Base-by-base conservation (phyloP, 2,329 filamentous ascomycete species). In the Tolypocladium amazonense region DNA sequence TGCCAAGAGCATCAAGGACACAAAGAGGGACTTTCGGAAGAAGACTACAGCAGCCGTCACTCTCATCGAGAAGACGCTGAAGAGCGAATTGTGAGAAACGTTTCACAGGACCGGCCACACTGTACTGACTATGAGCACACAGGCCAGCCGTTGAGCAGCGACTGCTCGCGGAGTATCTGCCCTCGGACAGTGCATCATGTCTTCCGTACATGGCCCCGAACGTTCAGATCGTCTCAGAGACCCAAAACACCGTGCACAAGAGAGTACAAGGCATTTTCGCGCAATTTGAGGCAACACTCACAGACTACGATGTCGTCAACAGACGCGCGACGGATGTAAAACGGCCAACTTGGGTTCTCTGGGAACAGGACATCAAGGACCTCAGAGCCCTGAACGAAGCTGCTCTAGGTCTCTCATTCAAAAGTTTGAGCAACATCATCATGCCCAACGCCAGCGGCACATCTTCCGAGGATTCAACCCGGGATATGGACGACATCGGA, bases 311-410 rank as follows among this genome's bases (percentile, higher is more conserved):
- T 35, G 56, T 39, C 1, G 20, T 68, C n/a, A 66, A 62, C 52
- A 62, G 62, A 15, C 59, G 61, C 25, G 50, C 58, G 12, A 60
- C 39, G 8, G 59, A 63, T 1, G 65, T 70, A 37, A 63, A 63
- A 18, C 65, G 64, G 55, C 73, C 71, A 4, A 59, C 56, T 12
- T 68, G 66, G 62, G 65, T 69, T 61, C 69, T 65, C 4, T 76
- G 73, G 74, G 60, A 65, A 54, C 66, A 72, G 53, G 73, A 76
- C n/a, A 66, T 60, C 14, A 62, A 62, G 37, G 67, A 71, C 30
- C 63, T 75, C 33, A 59, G 62, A 23, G 63, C 67, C 2, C 62
- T 75, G 56, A 70, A 72, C 53, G 60, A 65, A 20, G 61, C 64
- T 35, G 64, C 68, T 18, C 60, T 69, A 58, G 58, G 57, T 1